phyloP scores from a whole-genome alignment of 225 moss, liverwort and hornwort species.

The Bryum argenteum region DNA sequence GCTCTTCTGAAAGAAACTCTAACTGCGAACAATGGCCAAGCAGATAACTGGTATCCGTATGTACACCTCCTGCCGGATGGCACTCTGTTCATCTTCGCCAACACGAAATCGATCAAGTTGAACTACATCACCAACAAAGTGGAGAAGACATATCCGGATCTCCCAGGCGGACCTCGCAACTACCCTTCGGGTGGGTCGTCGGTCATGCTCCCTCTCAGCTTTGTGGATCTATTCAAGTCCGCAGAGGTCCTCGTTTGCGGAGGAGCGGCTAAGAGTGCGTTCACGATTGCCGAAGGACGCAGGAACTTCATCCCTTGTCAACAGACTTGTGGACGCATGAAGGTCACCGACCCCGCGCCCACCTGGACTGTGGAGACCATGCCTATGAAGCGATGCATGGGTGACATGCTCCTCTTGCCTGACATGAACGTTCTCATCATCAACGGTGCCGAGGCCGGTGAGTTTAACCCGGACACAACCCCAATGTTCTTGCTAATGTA shows the following conservation, averaged over 20 bases:
- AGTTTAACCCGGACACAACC: conserved; percentile 6
- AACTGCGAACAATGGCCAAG: conserved; percentile 31
- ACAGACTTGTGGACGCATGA: conserved; percentile 64
- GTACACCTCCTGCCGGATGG: conserved; percentile 37
- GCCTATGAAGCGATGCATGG: conserved; percentile 69
- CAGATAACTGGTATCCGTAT: conserved; percentile 39
- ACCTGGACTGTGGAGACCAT: conserved; percentile 67
- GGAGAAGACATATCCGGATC: conserved; percentile 20
- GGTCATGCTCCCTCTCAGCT: conserved; percentile 38
- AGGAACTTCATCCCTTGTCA: conserved; percentile 56
- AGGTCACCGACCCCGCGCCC: conserved; percentile 42
- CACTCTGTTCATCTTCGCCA: conserved; percentile 43
- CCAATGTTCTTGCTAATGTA: neutral
- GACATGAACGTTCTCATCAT: conserved; percentile 58
- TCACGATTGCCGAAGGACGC: conserved; percentile 30
- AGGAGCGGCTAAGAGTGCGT: conserved; percentile 31
- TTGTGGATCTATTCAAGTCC: conserved; percentile 28
- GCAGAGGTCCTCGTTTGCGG: conserved; percentile 40
- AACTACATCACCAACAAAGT: conserved; percentile 36
- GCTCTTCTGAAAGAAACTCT: conserved; percentile 16
- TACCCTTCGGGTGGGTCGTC: conserved; percentile 46
- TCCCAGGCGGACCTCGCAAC: conserved; percentile 40
- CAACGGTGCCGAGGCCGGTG: conserved; percentile 64
- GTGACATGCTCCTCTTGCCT: conserved; percentile 80
- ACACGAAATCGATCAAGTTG: conserved; percentile 35